A percentile compares a stretch with the other conserved stretches of the same genome.
phyloP scores from a whole-genome alignment of 371 early-diverging fungal genomes.

The Mucor mucedo region DNA sequence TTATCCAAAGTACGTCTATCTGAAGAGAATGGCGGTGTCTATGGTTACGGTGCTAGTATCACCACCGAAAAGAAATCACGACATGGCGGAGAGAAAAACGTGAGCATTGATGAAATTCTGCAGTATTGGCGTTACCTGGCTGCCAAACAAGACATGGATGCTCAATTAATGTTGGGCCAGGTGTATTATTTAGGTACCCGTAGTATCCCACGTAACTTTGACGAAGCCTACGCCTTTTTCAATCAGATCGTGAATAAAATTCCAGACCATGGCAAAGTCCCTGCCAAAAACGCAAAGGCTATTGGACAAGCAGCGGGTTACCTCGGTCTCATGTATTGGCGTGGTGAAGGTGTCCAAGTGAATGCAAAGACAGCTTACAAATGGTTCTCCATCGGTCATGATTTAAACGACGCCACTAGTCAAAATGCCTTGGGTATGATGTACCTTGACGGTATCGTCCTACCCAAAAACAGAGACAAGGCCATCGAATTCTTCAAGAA shows the following conservation, averaged over 20 bases:
- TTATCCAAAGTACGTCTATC: conserved; percentile 72
- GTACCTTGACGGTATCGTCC: conserved; percentile 73
- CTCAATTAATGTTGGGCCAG: conserved; percentile 73
- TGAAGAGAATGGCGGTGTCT: conserved; percentile 83
- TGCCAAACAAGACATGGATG: conserved; percentile 58
- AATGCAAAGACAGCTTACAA: conserved; percentile 64
- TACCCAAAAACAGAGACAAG: conserved; percentile 47
- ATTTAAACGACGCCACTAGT: conserved; percentile 67
- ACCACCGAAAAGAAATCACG: conserved; percentile 37
- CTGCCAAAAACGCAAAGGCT: conserved; percentile 34
- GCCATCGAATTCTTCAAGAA: conserved; percentile 64
- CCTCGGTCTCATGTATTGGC: conserved; percentile 87
- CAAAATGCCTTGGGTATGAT: conserved; percentile 83
- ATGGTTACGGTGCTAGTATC: conserved; percentile 74
- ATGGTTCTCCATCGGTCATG: conserved; percentile 80
- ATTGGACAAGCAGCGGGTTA: conserved; percentile 79
- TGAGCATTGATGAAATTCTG: conserved; percentile 77
- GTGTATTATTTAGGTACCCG: conserved; percentile 82
- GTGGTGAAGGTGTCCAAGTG: conserved; percentile 86
- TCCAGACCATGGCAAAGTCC: conserved; percentile 29
- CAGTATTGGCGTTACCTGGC: conserved; percentile 82
- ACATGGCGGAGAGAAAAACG: conserved; percentile 29
- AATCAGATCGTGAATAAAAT: conserved; percentile 47
- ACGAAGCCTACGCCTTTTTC: conserved; percentile 67
- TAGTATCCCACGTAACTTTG: conserved; percentile 66